Evolutionary conservation across 257 asterid genomes (phyloP), one percentile per base, ranked within the genome.

Genomic region (Ilex asprella): DNA sequence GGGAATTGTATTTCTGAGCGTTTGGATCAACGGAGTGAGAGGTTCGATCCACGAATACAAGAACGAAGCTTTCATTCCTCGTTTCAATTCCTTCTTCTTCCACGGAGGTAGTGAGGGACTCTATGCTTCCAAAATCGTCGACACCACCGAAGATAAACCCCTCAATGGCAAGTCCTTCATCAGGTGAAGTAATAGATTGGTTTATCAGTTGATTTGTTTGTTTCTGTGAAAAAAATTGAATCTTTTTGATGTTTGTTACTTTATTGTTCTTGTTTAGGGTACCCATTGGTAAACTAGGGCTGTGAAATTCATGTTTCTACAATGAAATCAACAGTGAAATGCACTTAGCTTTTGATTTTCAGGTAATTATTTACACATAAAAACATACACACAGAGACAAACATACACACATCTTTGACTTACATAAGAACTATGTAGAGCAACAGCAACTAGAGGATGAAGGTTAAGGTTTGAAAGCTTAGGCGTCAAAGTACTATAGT

Each of bases 71-170:
- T 89, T 93, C 74, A 89, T 78, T 65, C 96, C 96, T 67, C 88
- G 92, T 58, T 85, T 73, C 84, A 84, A 93, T 80, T 85, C 97
- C 0, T 89, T 71, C 86, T 93, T 89, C 78, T 85, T 89, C 63
- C 94, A 89, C 73, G 99, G 99, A 51, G 99, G 99, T 21, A 89
- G 96, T 58, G 99, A 93, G 67, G 99, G 99, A 0, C 97, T 93
- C 58, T 85, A 86, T 72, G 96, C 96, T 78, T 84, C 99, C 27
- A 87, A 78, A 74, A 66, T 76, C 56, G 64, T 60, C 16, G 84
- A 80, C 60, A 70, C 57, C 57, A 53, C 84, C 41, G 31, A 62
- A 13, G 77, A 43, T 74, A 85, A 84, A 72, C 86, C 96, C 73
- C 88, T 81, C 7, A 86, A 81, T 60, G 99, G 97, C 30, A 87